A percentile compares a stretch with the other conserved stretches of the same genome.
Conservation (phyloP, 257 asterid species). For the Jaltomata sinuosa region DNA sequence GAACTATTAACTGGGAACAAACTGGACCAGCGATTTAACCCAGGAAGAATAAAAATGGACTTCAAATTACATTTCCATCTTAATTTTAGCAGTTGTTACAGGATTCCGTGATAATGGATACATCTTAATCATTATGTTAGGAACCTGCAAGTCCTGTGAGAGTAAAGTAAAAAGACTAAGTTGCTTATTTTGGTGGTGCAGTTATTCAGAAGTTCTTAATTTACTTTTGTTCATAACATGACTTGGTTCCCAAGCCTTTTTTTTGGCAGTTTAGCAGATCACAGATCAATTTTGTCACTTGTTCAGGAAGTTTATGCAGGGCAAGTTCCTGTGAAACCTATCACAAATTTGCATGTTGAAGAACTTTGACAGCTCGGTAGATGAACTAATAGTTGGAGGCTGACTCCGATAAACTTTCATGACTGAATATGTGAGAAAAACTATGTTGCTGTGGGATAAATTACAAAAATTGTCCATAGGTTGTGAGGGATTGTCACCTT, state of each 20-base stretch:
- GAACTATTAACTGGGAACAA: not conserved
- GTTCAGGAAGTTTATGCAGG: not conserved
- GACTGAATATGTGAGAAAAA: not conserved
- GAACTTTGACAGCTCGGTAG: not conserved
- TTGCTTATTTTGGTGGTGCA: not conserved
- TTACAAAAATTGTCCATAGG: not conserved
- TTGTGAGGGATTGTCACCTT: not conserved
- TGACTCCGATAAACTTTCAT: not conserved
- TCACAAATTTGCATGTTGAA: not conserved
- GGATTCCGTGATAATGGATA: not conserved
- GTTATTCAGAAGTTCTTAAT: not conserved
- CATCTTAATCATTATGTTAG: not conserved
- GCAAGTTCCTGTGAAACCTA: not conserved
- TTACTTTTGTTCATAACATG: not conserved
- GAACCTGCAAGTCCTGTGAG: not conserved
- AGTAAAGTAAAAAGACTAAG: not conserved
- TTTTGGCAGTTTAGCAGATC: not conserved
- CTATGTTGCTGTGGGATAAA: not conserved
- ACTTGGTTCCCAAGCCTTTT: not conserved
- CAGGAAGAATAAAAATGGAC: not conserved
- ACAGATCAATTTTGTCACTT: not conserved
- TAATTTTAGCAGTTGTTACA: not conserved
- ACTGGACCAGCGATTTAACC: not conserved
- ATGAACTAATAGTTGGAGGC: not conserved
- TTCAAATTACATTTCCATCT: not conserved